Base-by-base conservation (phyloP, 2,329 filamentous ascomycete genomes). In the Penicillium sp. region DNA sequence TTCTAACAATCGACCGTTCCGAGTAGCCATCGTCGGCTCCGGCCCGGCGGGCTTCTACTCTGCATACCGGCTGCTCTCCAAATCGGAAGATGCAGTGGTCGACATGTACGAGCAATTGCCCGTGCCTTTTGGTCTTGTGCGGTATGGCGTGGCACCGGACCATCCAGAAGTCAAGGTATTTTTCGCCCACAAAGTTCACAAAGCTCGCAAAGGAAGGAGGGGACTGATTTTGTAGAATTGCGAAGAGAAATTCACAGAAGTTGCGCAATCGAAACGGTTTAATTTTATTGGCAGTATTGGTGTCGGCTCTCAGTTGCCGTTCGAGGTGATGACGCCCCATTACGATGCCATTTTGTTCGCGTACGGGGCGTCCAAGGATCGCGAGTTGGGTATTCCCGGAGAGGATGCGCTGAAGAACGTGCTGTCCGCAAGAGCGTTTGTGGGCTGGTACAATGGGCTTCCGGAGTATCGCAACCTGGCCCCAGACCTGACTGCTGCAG, bases 51-150 rank as follows among this genome's bases (percentile, higher is more conserved):
- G 94, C 2, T 99, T 97, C 78, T 99, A 99, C 70, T 90, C 93
- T 0, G 88, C 94, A 1, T 90, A 94, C 66, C 84, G 91, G 57
- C 81, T 96, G 55, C 87, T 97, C 80, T 83, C 83, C 54, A 90
- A 86, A 66, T 80, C 94, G 38, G 79, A 85, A 21, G 78, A 86
- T 68, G 86, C 87, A 0, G 81, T 83, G 51, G 82, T 99, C 21
- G 93, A 97, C 73, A 97, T 99, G 93, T 99, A 96, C 69, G 94
- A 99, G 74, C 85, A 90, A 26, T 77, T 97, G 40, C 94, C 94
- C 0, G 91, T 96, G 3, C 94, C 94, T 0, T 99, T 90, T 69
- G 94, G 94, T 1, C 81, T 99, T 55, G 92, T 96, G 50, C 83
- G 94, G 55, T 96, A 94, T 68, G 94, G 94, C 8, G 94, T 99